Conservation (phyloP, 805 yeast genomes). For the Candida loeiensis region DNA sequence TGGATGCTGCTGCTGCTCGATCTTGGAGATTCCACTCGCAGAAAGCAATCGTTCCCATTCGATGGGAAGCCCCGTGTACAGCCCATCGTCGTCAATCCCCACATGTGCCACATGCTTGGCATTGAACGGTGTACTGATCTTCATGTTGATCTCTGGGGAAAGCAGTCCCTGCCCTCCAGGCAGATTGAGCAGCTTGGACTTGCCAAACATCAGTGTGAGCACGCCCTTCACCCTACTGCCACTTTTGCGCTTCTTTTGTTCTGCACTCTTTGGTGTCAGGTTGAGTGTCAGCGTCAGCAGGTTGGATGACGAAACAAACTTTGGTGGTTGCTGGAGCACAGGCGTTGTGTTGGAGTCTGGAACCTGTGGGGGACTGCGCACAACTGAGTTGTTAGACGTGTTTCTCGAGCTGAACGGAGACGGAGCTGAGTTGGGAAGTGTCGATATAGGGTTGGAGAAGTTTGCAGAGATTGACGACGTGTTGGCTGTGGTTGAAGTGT, state of each 20-base stretch:
- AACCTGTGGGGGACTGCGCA: conserved; percentile 17
- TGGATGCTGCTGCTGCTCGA: conserved; percentile 88
- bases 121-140: conserved; percentile 88
- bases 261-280: conserved; percentile 8
- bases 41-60: conserved; percentile 86
- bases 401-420: conserved; percentile 8
- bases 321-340: conserved; percentile 18
- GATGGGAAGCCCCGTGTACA: conserved; percentile 86
- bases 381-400: conserved; percentile 22
- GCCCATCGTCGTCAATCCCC: conserved; percentile 83
- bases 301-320: conserved; percentile 7
- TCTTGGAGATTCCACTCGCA: conserved; percentile 82
- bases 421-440: background rate
- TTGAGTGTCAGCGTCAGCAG: conserved; percentile 4
- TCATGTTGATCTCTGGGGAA: conserved; percentile 31
- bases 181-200: conserved; percentile 19
- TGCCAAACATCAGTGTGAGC: conserved; percentile 49
- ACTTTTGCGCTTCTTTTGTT: conserved; percentile 31
- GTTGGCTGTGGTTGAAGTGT: background rate
- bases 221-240: conserved; percentile 58
- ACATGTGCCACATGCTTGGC: conserved; percentile 92
- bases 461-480: background rate
- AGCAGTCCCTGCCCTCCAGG: conserved; percentile 13
- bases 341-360: conserved; percentile 15
- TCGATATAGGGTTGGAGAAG: background rate